These are phyloP conservation scores for Sarocladium brachiariae DNA, from an alignment of 2,329 filamentous ascomycete genomes.

Conservation along the genomic window DNA sequence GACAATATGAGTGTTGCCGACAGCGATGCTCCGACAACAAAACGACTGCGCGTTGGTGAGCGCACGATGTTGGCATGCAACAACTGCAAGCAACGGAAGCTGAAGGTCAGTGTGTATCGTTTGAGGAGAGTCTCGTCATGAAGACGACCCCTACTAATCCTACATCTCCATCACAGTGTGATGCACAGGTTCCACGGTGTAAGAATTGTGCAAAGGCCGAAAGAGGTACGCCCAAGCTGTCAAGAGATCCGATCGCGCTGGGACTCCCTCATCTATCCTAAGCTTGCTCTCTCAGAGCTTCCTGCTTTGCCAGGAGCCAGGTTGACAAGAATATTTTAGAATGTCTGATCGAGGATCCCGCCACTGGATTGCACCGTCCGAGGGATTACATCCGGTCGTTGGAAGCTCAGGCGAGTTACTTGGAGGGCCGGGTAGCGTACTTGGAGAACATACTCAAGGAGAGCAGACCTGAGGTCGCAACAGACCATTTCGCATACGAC, in stretches of 20 bases:
- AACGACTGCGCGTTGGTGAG: constrained; percentile 1
- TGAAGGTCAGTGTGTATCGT: neutral
- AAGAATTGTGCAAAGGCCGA: constrained; percentile 7
- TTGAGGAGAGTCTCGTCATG: too few relatives aligned
- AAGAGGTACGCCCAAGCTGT: neutral
- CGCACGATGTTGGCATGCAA: constrained; percentile 8
- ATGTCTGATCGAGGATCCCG: constrained; percentile 28
- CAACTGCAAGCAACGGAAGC: constrained; percentile 10
- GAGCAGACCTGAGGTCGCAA: constrained; percentile 18
- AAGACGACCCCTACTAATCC: neutral
- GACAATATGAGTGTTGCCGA: neutral
- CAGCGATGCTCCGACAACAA: neutral
- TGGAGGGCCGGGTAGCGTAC: constrained; percentile 17
- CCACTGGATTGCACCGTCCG: constrained; percentile 17
- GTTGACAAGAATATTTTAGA: constrained; percentile 14
- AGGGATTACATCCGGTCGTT: constrained; percentile 26
- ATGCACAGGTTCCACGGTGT: constrained; percentile 6
- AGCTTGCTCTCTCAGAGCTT: neutral
- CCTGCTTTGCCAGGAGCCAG: neutral
- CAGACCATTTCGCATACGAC: neutral
- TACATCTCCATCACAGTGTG: constrained; percentile 1
- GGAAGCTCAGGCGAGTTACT: constrained; percentile 4
- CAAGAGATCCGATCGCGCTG: too few relatives aligned
- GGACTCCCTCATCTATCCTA: too few relatives aligned
- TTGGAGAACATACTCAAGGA: constrained; percentile 24